Base-by-base conservation (phyloP, 148 eudicot genomes). In the Camellia sinensis region DNA sequence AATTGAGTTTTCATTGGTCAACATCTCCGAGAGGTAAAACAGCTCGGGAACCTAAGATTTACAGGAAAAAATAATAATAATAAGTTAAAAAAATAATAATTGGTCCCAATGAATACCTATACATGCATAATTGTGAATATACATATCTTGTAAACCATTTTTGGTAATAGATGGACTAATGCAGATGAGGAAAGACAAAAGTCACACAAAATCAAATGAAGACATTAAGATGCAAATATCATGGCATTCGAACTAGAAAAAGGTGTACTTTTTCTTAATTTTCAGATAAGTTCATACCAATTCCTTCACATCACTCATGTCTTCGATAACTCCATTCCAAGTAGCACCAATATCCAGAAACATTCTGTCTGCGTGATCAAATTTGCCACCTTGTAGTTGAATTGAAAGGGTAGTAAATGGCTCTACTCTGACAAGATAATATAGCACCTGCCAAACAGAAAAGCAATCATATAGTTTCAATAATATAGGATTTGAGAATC, bases 301-400 rank as follows among this genome's bases (percentile, higher is more conserved):
- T 92, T 97, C 99, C 84, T 97, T 97, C 72, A 97, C 99, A 83
- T 97, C 98, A 86, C 95, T 94, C 97, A 97, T 97, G 77, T 97
- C 99, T 87, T 97, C 98, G 18, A 92, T 89, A 85, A 97, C 94
- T 79, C 99, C 89, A 82, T 89, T 91, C 99, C 99, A 97, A 68
- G 99, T 97, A 77, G 94, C 91, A 77, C 89, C 86, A 83, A 97
- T 88, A 84, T 97, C 99, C n/a, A 85, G 82, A 89, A 97, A 97
- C 98, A 97, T 97, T 88, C 97, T 90, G 88, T 97, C 99, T 72
- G 98, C 98, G 88, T 92, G 99, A 84, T 94, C 98, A 86, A 97
- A 97, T 76, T 94, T 92, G 72, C 98, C 99, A 84, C 99, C 98
- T 90, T 94, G 97, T 73, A 97, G 89, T 84, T 97, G 95, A 81